Base-by-base conservation (phyloP, 2,329 filamentous ascomycete species). In the Catunica adiposa region DNA sequence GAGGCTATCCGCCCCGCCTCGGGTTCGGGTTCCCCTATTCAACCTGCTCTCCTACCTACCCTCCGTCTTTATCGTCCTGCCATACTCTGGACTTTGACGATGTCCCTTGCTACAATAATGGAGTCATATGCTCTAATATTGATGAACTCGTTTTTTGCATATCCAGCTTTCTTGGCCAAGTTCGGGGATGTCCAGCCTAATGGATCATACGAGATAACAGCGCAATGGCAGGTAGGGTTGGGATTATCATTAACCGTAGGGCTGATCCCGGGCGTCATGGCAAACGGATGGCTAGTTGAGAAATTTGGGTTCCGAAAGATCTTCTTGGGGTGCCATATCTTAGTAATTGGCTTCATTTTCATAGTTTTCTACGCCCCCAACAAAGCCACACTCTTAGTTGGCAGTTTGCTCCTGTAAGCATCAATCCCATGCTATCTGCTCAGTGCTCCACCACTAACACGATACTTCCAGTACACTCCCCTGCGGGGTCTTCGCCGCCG, bases 401-500 rank as follows among this genome's bases (percentile, higher is more conserved):
- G 71, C 3, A 67, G 74, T 55, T 65, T 76, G 58, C 62, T 77
- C 6, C 48, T 51, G 11, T 34, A 17, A 51, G 48, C 34, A 8
- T 6, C 8, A n/a, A 9, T 26, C 17, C 3, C 11, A 15, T 25
- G 15, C 11, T 15, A 29, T 3, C 11, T 51, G 14, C 9, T 17
- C n/a, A n/a, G 47, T 51, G 11, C 4, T 26, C 11, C 15, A 51
- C 3, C 23, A 14, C 15, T 31, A 23, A 22, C 4, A 17, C 15
- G 15, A 26, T 29, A 9, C 14, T 17, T 22, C 17, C n/a, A 75
- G 71, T 63, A 68, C 66, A 52, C 62, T 73, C 2, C 66, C 70
- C 9, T 73, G 69, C 68, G 71, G 71, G 22, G 66, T 73, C n/a
- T 74, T 74, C 57, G 68, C 70, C 15, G 73, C 69, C 2, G 68